These are phyloP conservation scores for Hemileccinum impolitum DNA, from an alignment of 768 basidiomycete species.

Conservation along the genomic window DNA sequence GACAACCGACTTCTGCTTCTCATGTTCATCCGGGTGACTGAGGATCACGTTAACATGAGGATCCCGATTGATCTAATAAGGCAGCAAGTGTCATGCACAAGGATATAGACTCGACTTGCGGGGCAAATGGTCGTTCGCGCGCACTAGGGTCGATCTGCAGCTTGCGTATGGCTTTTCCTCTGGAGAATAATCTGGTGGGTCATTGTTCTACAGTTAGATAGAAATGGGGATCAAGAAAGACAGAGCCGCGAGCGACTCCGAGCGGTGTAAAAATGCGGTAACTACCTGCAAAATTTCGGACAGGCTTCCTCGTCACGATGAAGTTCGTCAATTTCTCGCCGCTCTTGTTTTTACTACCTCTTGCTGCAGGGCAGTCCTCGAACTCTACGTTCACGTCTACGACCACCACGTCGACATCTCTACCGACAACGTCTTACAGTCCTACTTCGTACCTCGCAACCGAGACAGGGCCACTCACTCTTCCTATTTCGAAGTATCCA, in stretches of 20 bases:
- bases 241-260: not conserved
- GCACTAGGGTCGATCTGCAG: no score
- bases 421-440: not conserved
- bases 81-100: not conserved
- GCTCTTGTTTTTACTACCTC: constrained; percentile 4
- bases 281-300: not conserved
- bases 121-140: not conserved
- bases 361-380: constrained; percentile 1
- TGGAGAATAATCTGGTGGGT: no score
- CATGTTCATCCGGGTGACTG: not conserved
- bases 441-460: constrained; percentile 7
- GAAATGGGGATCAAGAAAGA: no score
- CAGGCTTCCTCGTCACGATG: not conserved
- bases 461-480: constrained; percentile 24
- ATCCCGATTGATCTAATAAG: not conserved
- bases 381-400: not conserved
- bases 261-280: not conserved
- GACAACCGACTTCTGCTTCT: not conserved
- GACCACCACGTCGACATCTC: not conserved
- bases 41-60: not conserved
- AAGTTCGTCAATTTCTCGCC: not conserved
- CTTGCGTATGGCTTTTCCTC: no score
- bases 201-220: no score
- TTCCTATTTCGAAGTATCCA: constrained; percentile 35
- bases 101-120: not conserved